These are phyloP conservation scores for Brasilioporus rufonigricans DNA, from an alignment of 768 basidiomycete species.

Conservation along the genomic window DNA sequence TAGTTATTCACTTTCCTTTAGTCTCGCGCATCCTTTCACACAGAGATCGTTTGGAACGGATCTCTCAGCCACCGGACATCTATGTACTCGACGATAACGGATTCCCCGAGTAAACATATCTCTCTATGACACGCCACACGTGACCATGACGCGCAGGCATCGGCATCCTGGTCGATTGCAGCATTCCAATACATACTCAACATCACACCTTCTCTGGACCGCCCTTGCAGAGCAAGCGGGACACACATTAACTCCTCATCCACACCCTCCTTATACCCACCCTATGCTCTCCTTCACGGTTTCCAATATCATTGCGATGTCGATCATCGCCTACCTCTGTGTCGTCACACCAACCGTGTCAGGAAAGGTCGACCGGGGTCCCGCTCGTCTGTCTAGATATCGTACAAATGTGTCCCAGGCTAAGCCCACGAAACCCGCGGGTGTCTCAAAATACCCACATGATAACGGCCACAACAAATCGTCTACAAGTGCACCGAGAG, in stretches of 20 bases:
- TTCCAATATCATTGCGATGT: conserved; percentile 12
- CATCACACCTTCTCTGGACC: not conserved
- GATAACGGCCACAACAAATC: conserved; percentile 2
- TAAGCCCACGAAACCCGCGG: not conserved
- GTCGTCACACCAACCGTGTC: conserved; percentile 2
- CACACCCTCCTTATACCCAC: not conserved
- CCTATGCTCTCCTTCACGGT: conserved; percentile 12
- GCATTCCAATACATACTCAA: not conserved
- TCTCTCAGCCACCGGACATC: no score
- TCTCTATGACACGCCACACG: no score
- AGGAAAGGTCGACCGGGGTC: not conserved
- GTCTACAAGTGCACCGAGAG: not conserved
- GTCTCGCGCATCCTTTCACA: no score
- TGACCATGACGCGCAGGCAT: not conserved
- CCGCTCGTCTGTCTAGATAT: conserved; percentile 7
- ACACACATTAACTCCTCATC: not conserved
- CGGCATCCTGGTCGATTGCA: not conserved
- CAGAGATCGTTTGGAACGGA: no score
- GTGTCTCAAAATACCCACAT: not conserved
- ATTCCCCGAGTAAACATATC: no score
- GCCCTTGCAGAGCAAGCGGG: conserved; percentile 19
- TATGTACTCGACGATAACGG: no score
- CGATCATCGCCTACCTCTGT: conserved; percentile 13
- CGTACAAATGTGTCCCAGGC: not conserved
- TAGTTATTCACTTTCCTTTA: no score